phyloP scores from a whole-genome alignment of 2,329 filamentous ascomycete genomes.

The Epichloe hybrida region DNA sequence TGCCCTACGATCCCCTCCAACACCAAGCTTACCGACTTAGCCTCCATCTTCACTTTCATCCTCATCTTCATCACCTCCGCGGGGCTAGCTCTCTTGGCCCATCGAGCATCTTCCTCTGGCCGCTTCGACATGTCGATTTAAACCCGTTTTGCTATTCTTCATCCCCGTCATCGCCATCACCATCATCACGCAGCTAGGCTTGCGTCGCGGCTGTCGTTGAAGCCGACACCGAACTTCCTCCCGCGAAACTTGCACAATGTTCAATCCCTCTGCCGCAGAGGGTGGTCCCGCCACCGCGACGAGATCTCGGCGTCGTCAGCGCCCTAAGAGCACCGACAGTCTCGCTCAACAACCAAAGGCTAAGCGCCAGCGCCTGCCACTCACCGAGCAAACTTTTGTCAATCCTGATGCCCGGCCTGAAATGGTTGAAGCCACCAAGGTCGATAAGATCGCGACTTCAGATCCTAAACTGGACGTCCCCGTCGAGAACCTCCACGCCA shows the following conservation, averaged over 20 bases:
- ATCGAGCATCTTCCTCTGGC: constrained; percentile 1
- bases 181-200: not conserved
- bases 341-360: constrained; percentile 45
- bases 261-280: constrained; percentile 40
- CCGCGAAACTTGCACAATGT: constrained; percentile 31
- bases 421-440: constrained; percentile 39
- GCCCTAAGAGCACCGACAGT: constrained; percentile 42
- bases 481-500: constrained; percentile 27
- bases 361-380: constrained; percentile 46
- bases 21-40: not conserved
- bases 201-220: constrained; percentile 1
- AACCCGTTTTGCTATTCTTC: not conserved
- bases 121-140: constrained; percentile 8
- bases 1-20: constrained; percentile 3
- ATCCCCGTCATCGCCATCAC: not conserved
- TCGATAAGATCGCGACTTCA: constrained; percentile 32
- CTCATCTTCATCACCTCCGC: not conserved
- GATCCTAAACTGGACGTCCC: constrained; percentile 30
- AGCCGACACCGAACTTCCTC: not conserved
- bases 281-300: constrained; percentile 42
- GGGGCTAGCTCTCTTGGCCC: constrained; percentile 1
- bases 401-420: constrained; percentile 38
- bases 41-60: not conserved
- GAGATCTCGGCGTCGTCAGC: constrained; percentile 47
- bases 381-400: constrained; percentile 43